Conservation (phyloP, 345 rosid species). For the Populus simonii region DNA sequence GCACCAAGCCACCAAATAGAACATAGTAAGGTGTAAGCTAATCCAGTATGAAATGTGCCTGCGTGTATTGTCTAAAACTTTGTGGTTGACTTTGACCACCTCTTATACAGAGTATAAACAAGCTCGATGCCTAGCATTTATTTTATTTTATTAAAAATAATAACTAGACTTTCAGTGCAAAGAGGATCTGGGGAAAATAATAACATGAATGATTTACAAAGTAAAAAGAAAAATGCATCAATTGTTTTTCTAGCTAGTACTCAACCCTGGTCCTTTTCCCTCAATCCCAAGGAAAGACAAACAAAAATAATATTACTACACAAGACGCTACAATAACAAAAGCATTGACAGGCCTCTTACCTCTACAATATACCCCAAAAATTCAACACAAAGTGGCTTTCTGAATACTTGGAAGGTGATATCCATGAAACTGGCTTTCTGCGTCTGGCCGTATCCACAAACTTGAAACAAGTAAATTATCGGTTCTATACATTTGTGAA, state of each 20-base stretch:
- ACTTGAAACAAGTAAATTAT: neutral
- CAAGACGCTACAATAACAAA: neutral
- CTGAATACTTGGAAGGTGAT: neutral
- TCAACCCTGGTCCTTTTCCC: neutral
- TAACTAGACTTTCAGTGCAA: neutral
- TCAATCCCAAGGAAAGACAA: neutral
- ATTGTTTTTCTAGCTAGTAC: neutral
- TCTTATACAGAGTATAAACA: too few relatives aligned
- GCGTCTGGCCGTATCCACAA: neutral
- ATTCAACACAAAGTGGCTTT: constrained; percentile 1
- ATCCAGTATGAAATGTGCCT: too few relatives aligned
- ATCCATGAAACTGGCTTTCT: neutral
- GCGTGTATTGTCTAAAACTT: too few relatives aligned
- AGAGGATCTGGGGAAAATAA: neutral
- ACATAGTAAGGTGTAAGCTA: too few relatives aligned
- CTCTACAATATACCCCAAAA: constrained; percentile 6
- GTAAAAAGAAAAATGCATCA: neutral
- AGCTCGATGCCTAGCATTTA: too few relatives aligned
- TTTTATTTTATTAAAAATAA: neutral
- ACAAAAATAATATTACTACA: neutral
- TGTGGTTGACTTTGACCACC: too few relatives aligned
- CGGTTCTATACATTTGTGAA: neutral
- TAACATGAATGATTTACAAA: neutral
- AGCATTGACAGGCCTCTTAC: neutral
- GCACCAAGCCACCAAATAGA: too few relatives aligned